Evolutionary conservation across 2,329 filamentous ascomycete species (phyloP).

Genomic region (Fusarium coicis): DNA sequence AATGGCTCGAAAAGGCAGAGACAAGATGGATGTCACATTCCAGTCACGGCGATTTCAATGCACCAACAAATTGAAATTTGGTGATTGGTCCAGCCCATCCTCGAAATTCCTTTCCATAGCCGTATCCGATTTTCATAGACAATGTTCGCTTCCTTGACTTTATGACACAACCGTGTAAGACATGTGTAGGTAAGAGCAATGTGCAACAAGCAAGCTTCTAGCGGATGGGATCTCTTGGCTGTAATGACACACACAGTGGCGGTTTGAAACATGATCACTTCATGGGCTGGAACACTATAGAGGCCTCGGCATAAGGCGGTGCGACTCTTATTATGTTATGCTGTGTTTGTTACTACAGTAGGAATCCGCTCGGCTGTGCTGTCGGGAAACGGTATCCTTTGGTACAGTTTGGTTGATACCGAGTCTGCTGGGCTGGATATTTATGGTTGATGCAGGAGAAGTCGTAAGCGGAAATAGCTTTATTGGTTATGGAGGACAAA

Average conservation of each 20-base stretch:
- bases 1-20: not conserved
- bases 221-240: conserved; percentile 1
- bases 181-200: not conserved
- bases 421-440: not conserved
- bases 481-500: conserved; percentile 10
- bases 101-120: not conserved
- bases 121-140: not conserved
- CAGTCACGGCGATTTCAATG: not conserved
- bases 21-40: not conserved
- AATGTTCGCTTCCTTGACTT: conserved; percentile 2
- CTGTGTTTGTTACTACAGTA: conserved; percentile 24
- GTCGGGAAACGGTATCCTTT: not conserved
- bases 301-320: conserved; percentile 6
- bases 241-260: not conserved
- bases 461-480: conserved; percentile 16
- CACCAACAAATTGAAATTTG: not conserved
- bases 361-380: conserved; percentile 27
- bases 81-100: not conserved
- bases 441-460: conserved; percentile 9
- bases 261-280: not conserved
- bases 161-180: conserved; percentile 4
- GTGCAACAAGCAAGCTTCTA: not conserved
- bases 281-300: not conserved
- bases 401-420: not conserved
- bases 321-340: conserved; percentile 4